Evolutionary conservation across 2,329 filamentous ascomycete genomes (phyloP), one percentile per base, ranked within the genome.

Genomic region (Fusarium bactridioides): DNA sequence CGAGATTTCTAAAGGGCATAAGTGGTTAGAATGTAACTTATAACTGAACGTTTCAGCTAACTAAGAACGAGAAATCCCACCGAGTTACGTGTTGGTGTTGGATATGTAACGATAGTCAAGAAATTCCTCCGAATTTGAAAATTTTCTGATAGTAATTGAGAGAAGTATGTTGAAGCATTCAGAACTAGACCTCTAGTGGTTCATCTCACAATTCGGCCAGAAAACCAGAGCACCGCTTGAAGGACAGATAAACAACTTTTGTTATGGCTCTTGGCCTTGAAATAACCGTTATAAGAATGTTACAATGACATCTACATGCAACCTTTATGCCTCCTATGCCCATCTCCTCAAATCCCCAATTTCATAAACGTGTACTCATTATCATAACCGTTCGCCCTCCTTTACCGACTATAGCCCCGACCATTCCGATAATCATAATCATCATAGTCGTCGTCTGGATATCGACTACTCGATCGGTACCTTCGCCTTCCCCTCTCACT

Each of bases 401-500:
- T 35, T 27, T 43, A 73, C 16, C 61, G 69, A 45, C 66, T 73
- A 38, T 67, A 67, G 11, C 68, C 61, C 38, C 71, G 73, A 11
- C 21, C 60, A 10, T 64, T 31, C 8, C 59, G 64, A 43, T 61
- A 55, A 4, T 53, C 47, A 40, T 72, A 64, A 25, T 74, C 72
- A n/a, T 61, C 62, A 29, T 68, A 55, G n/a, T 66, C 64, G 25
- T 67, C 50, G 8, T 58, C 58, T 25, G 45, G 45, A 51, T 60
- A 48, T 7, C 50, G 55, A 50, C 72, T 67, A 19, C 48, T 45
- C 40, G 66, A 69, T 35, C 70, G 54, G 43, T 75, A 33, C 21
- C 62, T 58, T 33, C 66, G 60, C 31, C 72, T 64, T 4, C 69
- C 72, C 25, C 71, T 65, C 4, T 65, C 71, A 33, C 67, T 64